Evolutionary conservation across 2,329 filamentous ascomycete species (phyloP).

Genomic region (Emmonsiellopsis sp.): DNA sequence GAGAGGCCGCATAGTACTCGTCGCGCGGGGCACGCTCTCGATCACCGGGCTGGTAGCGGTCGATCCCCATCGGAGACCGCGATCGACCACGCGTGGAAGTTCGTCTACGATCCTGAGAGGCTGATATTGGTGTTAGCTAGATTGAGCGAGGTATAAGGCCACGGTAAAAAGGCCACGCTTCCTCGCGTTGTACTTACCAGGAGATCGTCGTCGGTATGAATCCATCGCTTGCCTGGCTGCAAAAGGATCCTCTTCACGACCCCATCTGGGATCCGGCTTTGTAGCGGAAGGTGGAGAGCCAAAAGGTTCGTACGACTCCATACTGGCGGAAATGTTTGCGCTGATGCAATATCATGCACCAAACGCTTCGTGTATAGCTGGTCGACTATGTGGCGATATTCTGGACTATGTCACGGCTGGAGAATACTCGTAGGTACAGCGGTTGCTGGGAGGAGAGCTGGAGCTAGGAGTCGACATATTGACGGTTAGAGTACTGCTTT

Average conservation of each 20-base stretch:
- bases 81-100: constrained; percentile 43
- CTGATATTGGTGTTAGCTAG: constrained; percentile 6
- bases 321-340: constrained; percentile 12
- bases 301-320: constrained; percentile 41
- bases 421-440: constrained; percentile 3
- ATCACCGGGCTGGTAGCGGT: constrained; percentile 54
- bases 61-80: constrained; percentile 53
- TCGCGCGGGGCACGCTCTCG: constrained; percentile 43
- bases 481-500: constrained; percentile 26
- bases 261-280: constrained; percentile 26
- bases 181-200: constrained; percentile 27
- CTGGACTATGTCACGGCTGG: constrained; percentile 7
- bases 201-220: constrained; percentile 38
- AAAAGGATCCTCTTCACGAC: constrained; percentile 32
- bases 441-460: constrained; percentile 5
- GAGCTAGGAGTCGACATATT: constrained; percentile 31
- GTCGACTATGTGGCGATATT: neutral
- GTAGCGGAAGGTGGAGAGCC: constrained; percentile 28
- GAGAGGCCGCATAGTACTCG: constrained; percentile 44
- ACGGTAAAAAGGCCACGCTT: neutral
- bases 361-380: neutral
- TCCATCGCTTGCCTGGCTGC: constrained; percentile 26
- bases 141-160: neutral
- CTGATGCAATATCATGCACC: neutral
- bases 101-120: constrained; percentile 35